phyloP scores from a whole-genome alignment of 306 rosid genomes.

The Sindora glabra region DNA sequence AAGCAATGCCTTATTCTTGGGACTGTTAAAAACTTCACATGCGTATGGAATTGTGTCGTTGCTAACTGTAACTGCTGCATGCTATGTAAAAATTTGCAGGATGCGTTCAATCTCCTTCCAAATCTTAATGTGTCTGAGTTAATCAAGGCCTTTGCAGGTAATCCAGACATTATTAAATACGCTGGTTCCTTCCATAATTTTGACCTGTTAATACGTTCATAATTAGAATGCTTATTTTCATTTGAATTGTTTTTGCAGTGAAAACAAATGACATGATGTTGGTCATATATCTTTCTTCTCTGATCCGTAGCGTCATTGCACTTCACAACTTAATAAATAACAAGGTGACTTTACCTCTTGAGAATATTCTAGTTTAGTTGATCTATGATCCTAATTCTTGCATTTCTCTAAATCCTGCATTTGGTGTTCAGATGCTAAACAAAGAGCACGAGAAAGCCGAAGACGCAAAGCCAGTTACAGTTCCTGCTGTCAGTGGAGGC shows the following conservation, averaged over 20 bases:
- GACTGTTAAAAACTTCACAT: no score
- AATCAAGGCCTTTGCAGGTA: slow-evolving; percentile 44
- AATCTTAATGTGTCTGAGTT: slow-evolving; percentile 48
- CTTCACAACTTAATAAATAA: slow-evolving; percentile 67
- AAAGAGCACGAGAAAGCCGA: slow-evolving; percentile 57
- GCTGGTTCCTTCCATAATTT: no score
- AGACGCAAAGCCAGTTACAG: slow-evolving; percentile 36
- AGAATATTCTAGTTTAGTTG: no score
- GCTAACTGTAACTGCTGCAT: no score
- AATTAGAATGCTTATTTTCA: not conserved
- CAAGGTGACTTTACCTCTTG: slow-evolving; percentile 27
- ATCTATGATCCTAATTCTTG: no score
- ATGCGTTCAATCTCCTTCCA: slow-evolving; percentile 52
- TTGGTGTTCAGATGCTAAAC: slow-evolving; percentile 38
- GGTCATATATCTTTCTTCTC: slow-evolving; percentile 54
- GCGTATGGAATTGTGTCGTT: no score
- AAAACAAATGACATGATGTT: slow-evolving; percentile 64
- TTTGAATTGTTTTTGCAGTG: slow-evolving; percentile 29
- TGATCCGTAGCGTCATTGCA: slow-evolving; percentile 57
- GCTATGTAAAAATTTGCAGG: slow-evolving; percentile 48
- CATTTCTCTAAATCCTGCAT: not conserved
- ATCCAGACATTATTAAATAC: not conserved
- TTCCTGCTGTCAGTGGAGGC: slow-evolving; percentile 21
- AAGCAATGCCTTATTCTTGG: no score
- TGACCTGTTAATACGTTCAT: not conserved